phyloP scores from a whole-genome alignment of 2,329 filamentous ascomycete species.

The Furcasterigmium sp. region DNA sequence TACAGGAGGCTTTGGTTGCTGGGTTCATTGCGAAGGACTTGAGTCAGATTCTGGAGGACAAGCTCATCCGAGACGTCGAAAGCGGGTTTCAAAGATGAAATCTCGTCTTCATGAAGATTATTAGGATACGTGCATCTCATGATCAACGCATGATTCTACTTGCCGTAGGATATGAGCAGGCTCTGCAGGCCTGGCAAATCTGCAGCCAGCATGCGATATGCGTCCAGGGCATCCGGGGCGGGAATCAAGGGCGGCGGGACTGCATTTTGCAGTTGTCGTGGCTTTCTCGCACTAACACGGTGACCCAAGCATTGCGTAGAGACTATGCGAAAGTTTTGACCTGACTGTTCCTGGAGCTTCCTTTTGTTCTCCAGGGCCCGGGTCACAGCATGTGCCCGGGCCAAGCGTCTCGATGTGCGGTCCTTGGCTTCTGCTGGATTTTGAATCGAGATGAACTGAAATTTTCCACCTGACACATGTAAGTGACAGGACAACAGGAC shows the following conservation, averaged over 20 bases:
- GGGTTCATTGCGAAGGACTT: slow-evolving; percentile 24
- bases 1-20: slow-evolving; percentile 30
- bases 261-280: too few species aligned
- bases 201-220: background rate
- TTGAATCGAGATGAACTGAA: background rate
- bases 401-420: background rate
- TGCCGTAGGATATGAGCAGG: background rate
- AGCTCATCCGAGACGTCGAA: slow-evolving; percentile 20
- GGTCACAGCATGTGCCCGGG: background rate
- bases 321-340: background rate
- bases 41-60: slow-evolving; percentile 28
- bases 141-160: background rate
- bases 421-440: background rate
- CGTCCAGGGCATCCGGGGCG: background rate
- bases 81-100: background rate
- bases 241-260: too few species aligned
- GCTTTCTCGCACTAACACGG: background rate
- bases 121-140: background rate
- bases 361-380: background rate
- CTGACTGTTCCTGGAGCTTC: background rate
- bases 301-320: background rate
- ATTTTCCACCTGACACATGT: background rate
- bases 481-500: background rate
- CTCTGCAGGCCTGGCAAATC: background rate
- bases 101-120: background rate